Evolutionary conservation across 73 alveolate genomes (phyloP), one percentile per base, ranked within the genome.

Genomic region (Tetrahymena malaccensis): DNA sequence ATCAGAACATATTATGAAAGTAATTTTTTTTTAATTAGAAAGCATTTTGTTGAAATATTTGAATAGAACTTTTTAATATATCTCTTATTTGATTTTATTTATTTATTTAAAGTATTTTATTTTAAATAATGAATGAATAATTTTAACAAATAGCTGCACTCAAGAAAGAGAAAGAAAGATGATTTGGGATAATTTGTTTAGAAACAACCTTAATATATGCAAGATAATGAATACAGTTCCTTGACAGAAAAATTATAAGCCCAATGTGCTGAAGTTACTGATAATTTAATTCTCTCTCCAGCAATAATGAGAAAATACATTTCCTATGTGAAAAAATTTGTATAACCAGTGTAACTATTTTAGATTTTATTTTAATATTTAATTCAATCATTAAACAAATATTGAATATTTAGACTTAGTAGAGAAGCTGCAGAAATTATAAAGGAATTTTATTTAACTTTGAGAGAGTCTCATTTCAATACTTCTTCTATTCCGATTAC

Each of bases 1-100:
- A 15, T 96, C 98, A 31, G 98, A 97, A 94, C 99, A 98, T 94
- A 97, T 98, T 43, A 98, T 98, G 98, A 96, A 96, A 93, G 97
- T 98, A 96, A 94, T 96, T 95, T 93, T 95, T 96, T 85, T 96
- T 93, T 55, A 43, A 94, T 57, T 95, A 84, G 70, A 93, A 55
- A 21, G 96, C 83, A 40, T 27, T 13, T 50, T 94, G 34, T 37
- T 70, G 34, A 50, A 25, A 43, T 31, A 34, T n/a, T n/a, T n/a
- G n/a, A n/a, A n/a, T n/a, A n/a, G n/a, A n/a, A n/a, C n/a, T n/a
- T n/a, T n/a, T n/a, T n/a, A n/a, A n/a, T n/a, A n/a, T n/a, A n/a
- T n/a, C n/a, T n/a, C n/a, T n/a, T n/a, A n/a, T n/a, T n/a, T n/a
- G n/a, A n/a, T n/a, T n/a, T n/a, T n/a, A n/a, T n/a, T n/a, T n/a